Evolutionary conservation across 495 filamentous ascomycete species (phyloP).

Genomic region (Hypoxylon subgilvum): DNA sequence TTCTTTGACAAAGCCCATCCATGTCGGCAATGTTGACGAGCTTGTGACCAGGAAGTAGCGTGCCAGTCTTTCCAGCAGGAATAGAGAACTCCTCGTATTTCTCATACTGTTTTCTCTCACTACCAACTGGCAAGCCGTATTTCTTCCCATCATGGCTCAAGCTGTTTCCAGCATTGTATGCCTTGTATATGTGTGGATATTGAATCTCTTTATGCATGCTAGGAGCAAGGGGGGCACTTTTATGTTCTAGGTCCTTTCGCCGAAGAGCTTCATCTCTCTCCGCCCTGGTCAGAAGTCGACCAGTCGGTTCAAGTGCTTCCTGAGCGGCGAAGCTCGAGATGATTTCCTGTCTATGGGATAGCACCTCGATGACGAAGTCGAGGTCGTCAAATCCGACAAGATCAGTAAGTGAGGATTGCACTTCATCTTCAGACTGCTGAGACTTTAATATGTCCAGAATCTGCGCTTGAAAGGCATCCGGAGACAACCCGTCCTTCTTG

Average conservation of each 20-base stretch:
- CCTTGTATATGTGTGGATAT: slow-evolving; percentile 93
- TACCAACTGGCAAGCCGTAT: slow-evolving; percentile 75
- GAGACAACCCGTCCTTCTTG: slow-evolving; percentile 66
- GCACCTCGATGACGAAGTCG: slow-evolving; percentile 84
- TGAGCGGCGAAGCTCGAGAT: slow-evolving; percentile 42
- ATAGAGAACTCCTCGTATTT: slow-evolving; percentile 89
- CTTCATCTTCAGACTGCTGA: slow-evolving; percentile 73
- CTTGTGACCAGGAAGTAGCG: slow-evolving; percentile 69
- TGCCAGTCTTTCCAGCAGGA: slow-evolving; percentile 81
- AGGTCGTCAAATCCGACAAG: slow-evolving; percentile 91
- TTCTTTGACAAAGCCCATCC: slow-evolving; percentile 88
- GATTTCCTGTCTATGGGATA: slow-evolving; percentile 73
- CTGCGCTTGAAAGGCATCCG: slow-evolving; percentile 69
- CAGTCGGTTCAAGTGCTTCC: slow-evolving; percentile 55
- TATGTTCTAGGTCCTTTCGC: slow-evolving; percentile 80
- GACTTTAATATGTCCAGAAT: slow-evolving; percentile 71
- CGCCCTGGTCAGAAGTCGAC: slow-evolving; percentile 71
- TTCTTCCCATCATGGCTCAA: slow-evolving; percentile 75
- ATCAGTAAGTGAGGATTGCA: slow-evolving; percentile 89
- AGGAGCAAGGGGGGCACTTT: slow-evolving; percentile 70
- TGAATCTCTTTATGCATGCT: slow-evolving; percentile 64
- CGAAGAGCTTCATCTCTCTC: slow-evolving; percentile 79
- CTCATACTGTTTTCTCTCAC: slow-evolving; percentile 56
- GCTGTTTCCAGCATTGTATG: slow-evolving; percentile 80
- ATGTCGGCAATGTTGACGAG: slow-evolving; percentile 78